Percentiles rank a stretch among this genome's conserved stretches.
These are phyloP conservation scores for Cyphellophora europaea DNA, from an alignment of 2,329 filamentous ascomycete genomes.

Conservation along the genomic window DNA sequence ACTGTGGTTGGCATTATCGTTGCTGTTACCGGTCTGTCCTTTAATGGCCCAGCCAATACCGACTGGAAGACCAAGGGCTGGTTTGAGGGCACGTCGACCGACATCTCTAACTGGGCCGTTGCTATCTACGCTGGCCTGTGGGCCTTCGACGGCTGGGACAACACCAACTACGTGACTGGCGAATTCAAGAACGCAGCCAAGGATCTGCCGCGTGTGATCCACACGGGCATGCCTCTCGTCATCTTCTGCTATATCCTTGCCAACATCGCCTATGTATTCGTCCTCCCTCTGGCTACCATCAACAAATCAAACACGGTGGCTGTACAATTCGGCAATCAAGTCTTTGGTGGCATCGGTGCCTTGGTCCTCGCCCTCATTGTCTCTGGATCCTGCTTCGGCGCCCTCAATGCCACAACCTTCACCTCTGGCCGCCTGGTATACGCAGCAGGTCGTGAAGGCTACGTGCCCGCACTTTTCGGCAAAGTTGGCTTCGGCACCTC, in stretches of 20 bases:
- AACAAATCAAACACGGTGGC: conserved; percentile 91
- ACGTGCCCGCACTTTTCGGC: conserved; percentile 75
- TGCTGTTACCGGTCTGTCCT: conserved; percentile 73
- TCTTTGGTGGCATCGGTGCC: conserved; percentile 76
- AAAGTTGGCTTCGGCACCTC: conserved; percentile 59
- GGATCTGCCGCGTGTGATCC: conserved; percentile 88
- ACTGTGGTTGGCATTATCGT: conserved; percentile 84
- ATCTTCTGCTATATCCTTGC: conserved; percentile 84
- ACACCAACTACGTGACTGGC: conserved; percentile 95
- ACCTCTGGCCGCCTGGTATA: conserved; percentile 89
- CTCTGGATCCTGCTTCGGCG: conserved; percentile 83
- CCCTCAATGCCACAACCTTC: conserved; percentile 88
- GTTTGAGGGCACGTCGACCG: conserved; percentile 77
- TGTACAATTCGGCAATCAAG: conserved; percentile 81
- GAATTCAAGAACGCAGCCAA: conserved; percentile 88
- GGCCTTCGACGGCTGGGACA: conserved; percentile 99
- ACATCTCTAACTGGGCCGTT: conserved; percentile 81
- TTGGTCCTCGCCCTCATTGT: conserved; percentile 83
- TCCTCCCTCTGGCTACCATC: conserved; percentile 71
- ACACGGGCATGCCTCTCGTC: conserved; percentile 91
- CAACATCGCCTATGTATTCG: conserved; percentile 89
- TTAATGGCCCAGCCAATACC: conserved; percentile 61
- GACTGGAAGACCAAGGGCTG: conserved; percentile 84
- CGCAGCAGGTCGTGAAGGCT: conserved; percentile 89
- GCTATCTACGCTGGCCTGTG: conserved; percentile 91